Percentiles rank a stretch among this genome's conserved stretches.
These are phyloP conservation scores for Orobanche coerulescens DNA, from an alignment of 257 asterid species.

Conservation along the genomic window DNA sequence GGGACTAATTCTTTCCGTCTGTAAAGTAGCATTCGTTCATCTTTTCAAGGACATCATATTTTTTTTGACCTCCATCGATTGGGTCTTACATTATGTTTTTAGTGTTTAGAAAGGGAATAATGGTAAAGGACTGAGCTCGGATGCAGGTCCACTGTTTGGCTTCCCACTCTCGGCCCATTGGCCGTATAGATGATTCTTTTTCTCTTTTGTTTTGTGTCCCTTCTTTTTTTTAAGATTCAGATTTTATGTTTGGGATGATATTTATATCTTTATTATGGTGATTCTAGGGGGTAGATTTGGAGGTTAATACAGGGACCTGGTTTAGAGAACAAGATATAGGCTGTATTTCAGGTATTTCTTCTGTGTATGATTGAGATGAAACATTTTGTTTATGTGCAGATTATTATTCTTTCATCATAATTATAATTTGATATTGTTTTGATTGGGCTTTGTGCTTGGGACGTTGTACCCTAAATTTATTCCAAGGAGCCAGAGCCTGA, in stretches of 20 bases:
- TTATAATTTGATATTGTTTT: conserved; percentile 1
- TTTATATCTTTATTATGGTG: conserved; percentile 11
- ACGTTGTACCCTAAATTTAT: background rate
- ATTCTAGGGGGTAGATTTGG: conserved; percentile 24
- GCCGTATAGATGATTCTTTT: conserved; percentile 37
- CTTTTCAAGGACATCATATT: conserved; percentile 38
- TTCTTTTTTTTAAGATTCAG: conserved; percentile 22
- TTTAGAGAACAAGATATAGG: conserved; percentile 27
- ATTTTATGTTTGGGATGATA: conserved; percentile 24
- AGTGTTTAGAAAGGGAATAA: conserved; percentile 37
- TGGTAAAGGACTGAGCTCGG: conserved; percentile 28
- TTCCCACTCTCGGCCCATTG: conserved; percentile 25
- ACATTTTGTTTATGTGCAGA: conserved; percentile 30
- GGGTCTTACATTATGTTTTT: conserved; percentile 27
- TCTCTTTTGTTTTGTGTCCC: conserved; percentile 20
- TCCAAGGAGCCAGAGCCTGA: no score
- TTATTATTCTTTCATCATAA: conserved; percentile 32
- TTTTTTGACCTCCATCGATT: conserved; percentile 35
- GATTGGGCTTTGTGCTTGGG: background rate
- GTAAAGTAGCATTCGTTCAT: conserved; percentile 48
- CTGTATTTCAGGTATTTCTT: conserved; percentile 22
- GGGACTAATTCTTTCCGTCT: conserved; percentile 52
- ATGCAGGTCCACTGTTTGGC: conserved; percentile 30
- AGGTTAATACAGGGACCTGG: conserved; percentile 27
- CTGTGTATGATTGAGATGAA: conserved; percentile 26